phyloP scores from a whole-genome alignment of 208 protist genomes.

The Trypanosoma conorhini region DNA sequence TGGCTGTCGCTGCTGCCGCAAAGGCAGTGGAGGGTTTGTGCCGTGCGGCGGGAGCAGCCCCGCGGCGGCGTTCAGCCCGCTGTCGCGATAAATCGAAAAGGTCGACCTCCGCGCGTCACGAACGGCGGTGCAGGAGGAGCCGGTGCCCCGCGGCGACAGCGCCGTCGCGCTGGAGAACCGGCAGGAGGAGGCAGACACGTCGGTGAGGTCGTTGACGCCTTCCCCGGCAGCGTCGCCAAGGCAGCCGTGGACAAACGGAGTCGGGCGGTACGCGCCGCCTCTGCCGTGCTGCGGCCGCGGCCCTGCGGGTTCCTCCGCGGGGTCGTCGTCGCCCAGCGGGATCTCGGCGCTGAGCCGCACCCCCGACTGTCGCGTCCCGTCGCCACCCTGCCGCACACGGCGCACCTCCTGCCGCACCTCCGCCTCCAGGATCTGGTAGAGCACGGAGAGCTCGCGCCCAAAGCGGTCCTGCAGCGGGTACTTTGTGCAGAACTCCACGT shows the following conservation, averaged over 20 bases:
- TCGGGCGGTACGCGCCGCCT: conserved; percentile 4
- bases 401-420: conserved; percentile 64
- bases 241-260: neutral
- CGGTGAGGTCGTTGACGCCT: conserved; percentile 19
- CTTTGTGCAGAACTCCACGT: conserved; percentile 67
- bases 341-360: conserved; percentile 74
- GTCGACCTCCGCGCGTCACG: conserved; percentile 39
- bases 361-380: conserved; percentile 42
- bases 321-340: conserved; percentile 15
- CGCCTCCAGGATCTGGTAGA: conserved; percentile 80
- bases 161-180: conserved; percentile 23
- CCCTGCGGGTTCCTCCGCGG: neutral
- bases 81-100: conserved; percentile 81
- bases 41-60: neutral
- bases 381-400: conserved; percentile 43
- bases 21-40: conserved; percentile 2
- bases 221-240: neutral
- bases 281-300: neutral
- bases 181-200: conserved; percentile 38
- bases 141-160: conserved; percentile 20
- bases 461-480: conserved; percentile 75
- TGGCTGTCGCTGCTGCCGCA: neutral
- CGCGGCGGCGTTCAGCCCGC: conserved; percentile 17
- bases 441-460: conserved; percentile 75
- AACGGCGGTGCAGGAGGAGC: neutral